phyloP scores from a whole-genome alignment of 2,329 filamentous ascomycete species.

The Aspergillus calidoustus region DNA sequence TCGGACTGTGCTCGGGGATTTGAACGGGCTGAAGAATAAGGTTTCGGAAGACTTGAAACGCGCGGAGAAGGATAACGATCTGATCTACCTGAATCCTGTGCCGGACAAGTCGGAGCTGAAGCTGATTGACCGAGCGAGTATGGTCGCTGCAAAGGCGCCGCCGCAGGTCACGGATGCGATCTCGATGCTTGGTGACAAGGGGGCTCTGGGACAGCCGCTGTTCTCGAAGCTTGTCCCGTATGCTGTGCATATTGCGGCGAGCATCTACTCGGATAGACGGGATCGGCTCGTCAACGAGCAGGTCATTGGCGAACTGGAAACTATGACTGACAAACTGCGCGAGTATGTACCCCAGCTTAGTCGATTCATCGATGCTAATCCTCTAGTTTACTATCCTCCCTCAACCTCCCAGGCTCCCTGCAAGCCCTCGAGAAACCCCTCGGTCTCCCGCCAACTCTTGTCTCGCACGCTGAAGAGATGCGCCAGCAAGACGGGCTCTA shows the following conservation, averaged over 20 bases:
- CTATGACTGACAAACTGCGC: slow-evolving; percentile 77
- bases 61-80: slow-evolving; percentile 93
- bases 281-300: slow-evolving; percentile 89
- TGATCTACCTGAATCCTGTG: slow-evolving; percentile 86
- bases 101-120: slow-evolving; percentile 88
- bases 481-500: slow-evolving; percentile 86
- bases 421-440: slow-evolving; percentile 95
- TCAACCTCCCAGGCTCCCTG: slow-evolving; percentile 88
- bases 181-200: slow-evolving; percentile 77
- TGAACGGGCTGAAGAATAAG: slow-evolving; percentile 79
- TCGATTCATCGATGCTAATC: slow-evolving; percentile 20
- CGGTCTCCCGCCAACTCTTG: slow-evolving; percentile 80
- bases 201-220: slow-evolving; percentile 79
- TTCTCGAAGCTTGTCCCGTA: slow-evolving; percentile 94
- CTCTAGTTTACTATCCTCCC: slow-evolving; percentile 67
- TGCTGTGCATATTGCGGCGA: slow-evolving; percentile 91
- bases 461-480: slow-evolving; percentile 92
- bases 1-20: slow-evolving; percentile 77
- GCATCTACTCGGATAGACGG: slow-evolving; percentile 89
- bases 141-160: slow-evolving; percentile 81
- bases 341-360: slow-evolving; percentile 51
- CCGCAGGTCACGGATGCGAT: slow-evolving; percentile 81
- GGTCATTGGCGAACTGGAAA: slow-evolving; percentile 83
- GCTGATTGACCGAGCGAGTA: slow-evolving; percentile 81
- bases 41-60: slow-evolving; percentile 87